Percentiles rank a stretch among this genome's conserved stretches.
These are phyloP conservation scores for Coriaria nepalensis DNA, from an alignment of 306 rosid species.

Conservation along the genomic window DNA sequence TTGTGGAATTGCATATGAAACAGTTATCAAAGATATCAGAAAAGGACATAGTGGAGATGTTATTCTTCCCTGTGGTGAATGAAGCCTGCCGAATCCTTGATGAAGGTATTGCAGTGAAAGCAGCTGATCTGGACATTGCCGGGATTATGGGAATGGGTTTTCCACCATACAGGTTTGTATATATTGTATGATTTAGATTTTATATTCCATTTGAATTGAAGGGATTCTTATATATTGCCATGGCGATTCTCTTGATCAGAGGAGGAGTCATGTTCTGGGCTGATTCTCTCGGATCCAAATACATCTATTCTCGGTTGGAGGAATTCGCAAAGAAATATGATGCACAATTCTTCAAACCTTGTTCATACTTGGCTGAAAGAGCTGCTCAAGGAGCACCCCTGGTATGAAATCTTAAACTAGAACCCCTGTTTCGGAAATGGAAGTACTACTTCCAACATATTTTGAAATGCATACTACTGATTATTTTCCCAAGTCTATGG, in stretches of 20 bases:
- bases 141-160: conserved; percentile 93
- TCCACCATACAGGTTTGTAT: conserved; percentile 81
- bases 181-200: background rate
- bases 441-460: background rate
- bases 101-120: conserved; percentile 85
- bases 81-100: conserved; percentile 95
- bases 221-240: too few relatives aligned
- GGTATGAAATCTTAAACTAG: conserved; percentile 33
- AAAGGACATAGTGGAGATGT: conserved; percentile 83
- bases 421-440: background rate
- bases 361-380: conserved; percentile 79
- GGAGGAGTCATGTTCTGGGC: conserved; percentile 98
- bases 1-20: conserved; percentile 16
- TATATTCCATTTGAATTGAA: too few relatives aligned
- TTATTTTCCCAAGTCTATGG: background rate
- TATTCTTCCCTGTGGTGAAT: conserved; percentile 89
- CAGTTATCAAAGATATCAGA: conserved; percentile 66
- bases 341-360: conserved; percentile 72
- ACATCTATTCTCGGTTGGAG: conserved; percentile 65
- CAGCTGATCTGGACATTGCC: conserved; percentile 81
- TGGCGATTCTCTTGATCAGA: conserved; percentile 31
- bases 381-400: conserved; percentile 74
- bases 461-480: background rate
- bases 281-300: conserved; percentile 80
- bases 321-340: conserved; percentile 71